Evolutionary conservation across 306 rosid genomes (phyloP), one percentile per base, ranked within the genome.

Genomic region (Rubus parviflorus): DNA sequence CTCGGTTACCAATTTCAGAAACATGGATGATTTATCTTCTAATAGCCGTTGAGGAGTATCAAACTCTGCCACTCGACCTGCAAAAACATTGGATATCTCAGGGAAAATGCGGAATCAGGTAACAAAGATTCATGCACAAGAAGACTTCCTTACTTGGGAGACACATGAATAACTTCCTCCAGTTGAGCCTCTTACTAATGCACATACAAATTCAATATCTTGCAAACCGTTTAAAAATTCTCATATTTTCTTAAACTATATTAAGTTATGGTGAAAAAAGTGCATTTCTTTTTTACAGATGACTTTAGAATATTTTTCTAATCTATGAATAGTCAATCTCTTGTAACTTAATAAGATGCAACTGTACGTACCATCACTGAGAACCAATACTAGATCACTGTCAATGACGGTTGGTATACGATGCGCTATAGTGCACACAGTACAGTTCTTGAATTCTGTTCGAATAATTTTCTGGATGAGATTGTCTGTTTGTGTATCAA

Each of bases 361-460:
- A 77, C 38, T 17, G 76, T 74, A 79, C 94, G 1, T 80, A 94
- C 98, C 98, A 41, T 94, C 98, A 82, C 94, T 90, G 81, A 94
- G 96, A 11, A 94, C 96, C 77, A 92, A 83, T 52, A 92, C 96
- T 2, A 86, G 81, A 87, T 90, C 97, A 63, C 97, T 92, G 87
- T 94, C 98, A 7, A 94, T 91, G 60, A 94, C 98, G 2, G 97
- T 94, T 30, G 98, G 98, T 66, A 94, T 94, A 73, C 98, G 93
- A 80, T 94, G 98, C 6, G 97, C 97, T 41, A 94, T 89, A 52
- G 98, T 92, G 77, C 94, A 94, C 9, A 94, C 97, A 1, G 98
- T 91, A 72, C 98, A 94, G 75, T 87, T 87, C 83, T 68, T 89
- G 78, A 94, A 94, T 91, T 91, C 97, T 25, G 85, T 77, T 76